Percentiles rank a stretch among this genome's conserved stretches.
These are phyloP conservation scores for Amanita polypyramis DNA, from an alignment of 768 basidiomycete species.

Conservation along the genomic window DNA sequence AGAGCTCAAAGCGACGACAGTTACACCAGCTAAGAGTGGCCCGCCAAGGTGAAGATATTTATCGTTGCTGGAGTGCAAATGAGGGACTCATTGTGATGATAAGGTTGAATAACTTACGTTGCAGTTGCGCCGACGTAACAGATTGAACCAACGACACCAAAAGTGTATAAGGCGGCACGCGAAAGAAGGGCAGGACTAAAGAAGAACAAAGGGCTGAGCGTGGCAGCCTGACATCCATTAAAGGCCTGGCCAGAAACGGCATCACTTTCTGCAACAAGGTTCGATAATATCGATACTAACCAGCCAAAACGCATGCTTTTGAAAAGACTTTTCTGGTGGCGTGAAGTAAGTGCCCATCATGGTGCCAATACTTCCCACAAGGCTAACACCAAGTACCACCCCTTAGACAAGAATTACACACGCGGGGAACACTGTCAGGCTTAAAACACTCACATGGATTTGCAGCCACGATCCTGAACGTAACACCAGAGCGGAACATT, in stretches of 20 bases:
- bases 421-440: neutral
- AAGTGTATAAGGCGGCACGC: conserved; percentile 81
- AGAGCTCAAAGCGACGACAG: conserved; percentile 79
- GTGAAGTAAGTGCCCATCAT: conserved; percentile 83
- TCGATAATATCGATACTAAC: conserved; percentile 25
- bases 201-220: conserved; percentile 85
- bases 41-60: conserved; percentile 82
- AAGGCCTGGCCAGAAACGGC: conserved; percentile 44
- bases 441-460: conserved; percentile 58
- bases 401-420: conserved; percentile 25
- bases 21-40: conserved; percentile 80
- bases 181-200: conserved; percentile 75
- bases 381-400: conserved; percentile 74
- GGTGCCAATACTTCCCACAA: conserved; percentile 69
- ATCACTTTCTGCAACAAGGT: neutral
- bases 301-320: conserved; percentile 78
- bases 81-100: neutral
- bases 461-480: conserved; percentile 68
- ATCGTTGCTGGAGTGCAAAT: conserved; percentile 40
- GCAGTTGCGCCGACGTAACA: conserved; percentile 88
- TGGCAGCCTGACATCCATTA: conserved; percentile 79
- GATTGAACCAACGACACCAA: conserved; percentile 76
- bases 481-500: conserved; percentile 58
- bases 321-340: conserved; percentile 60
- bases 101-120: conserved; percentile 29